Conservation (phyloP, 2,329 filamentous ascomycete genomes). For the Cercospora janseana region DNA sequence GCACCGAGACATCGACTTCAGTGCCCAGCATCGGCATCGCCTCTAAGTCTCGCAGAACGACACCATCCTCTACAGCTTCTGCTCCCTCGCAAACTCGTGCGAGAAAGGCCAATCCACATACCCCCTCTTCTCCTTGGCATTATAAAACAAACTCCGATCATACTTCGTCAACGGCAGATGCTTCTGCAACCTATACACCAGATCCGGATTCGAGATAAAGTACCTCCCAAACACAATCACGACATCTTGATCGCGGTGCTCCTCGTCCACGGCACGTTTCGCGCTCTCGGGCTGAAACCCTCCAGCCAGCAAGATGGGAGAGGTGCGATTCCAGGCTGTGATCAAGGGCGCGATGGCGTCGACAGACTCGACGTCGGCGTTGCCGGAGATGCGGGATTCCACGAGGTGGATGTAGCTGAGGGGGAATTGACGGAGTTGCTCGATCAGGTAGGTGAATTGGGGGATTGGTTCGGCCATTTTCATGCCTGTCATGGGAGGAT, state of each 20-base stretch:
- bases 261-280: constrained; percentile 32
- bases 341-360: constrained; percentile 35
- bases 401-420: constrained; percentile 61
- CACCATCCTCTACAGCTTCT: neutral
- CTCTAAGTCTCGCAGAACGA: no score
- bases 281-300: constrained; percentile 43
- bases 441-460: constrained; percentile 59
- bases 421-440: constrained; percentile 49
- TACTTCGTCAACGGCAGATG: constrained; percentile 43
- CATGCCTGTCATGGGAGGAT: no score
- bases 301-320: constrained; percentile 52
- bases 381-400: constrained; percentile 53
- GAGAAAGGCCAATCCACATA: constrained; percentile 44
- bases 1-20: no score
- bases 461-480: constrained; percentile 58
- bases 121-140: constrained; percentile 38
- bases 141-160: constrained; percentile 46
- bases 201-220: constrained; percentile 51
- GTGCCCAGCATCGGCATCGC: no score
- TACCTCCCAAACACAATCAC: constrained; percentile 49
- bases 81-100: neutral
- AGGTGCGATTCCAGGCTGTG: constrained; percentile 44
- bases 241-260: constrained; percentile 44
- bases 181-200: constrained; percentile 33
- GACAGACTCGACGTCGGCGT: constrained; percentile 41